A percentile compares a stretch with the other conserved stretches of the same genome.
These are phyloP conservation scores for Leishmania aethiopica DNA, from an alignment of 208 protist genomes.

Conservation along the genomic window DNA sequence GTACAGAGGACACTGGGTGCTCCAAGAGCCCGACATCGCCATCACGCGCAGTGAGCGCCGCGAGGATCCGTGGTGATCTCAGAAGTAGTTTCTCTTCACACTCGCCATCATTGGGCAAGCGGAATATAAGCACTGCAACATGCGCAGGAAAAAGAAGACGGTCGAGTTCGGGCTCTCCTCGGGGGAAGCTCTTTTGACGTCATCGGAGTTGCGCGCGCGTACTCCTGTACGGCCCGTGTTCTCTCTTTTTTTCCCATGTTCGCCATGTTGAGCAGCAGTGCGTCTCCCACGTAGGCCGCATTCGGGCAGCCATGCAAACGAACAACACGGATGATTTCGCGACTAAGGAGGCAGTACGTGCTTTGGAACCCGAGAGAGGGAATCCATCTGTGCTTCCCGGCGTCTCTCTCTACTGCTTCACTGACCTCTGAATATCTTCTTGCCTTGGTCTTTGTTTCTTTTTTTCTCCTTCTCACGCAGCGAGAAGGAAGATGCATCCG, in stretches of 20 bases:
- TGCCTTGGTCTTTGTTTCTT: not conserved
- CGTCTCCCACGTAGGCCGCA: not conserved
- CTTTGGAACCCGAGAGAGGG: not conserved
- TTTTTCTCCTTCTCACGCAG: not conserved
- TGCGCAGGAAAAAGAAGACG: not conserved
- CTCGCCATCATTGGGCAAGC: not conserved
- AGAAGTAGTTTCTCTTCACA: conserved; percentile 4
- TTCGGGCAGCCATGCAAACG: not conserved
- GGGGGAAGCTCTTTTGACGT: not conserved
- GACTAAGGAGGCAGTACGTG: not conserved
- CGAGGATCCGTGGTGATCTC: conserved; percentile 82
- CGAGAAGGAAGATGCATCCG: not conserved
- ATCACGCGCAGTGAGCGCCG: conserved; percentile 76
- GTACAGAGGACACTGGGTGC: conserved; percentile 86
- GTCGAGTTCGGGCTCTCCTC: not conserved
- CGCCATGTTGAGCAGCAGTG: not conserved
- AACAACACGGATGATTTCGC: not conserved
- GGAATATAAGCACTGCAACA: conserved; percentile 4
- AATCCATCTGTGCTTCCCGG: not conserved
- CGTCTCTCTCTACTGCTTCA: not conserved
- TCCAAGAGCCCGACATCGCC: conserved; percentile 87
- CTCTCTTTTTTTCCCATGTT: not conserved
- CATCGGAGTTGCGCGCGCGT: not conserved
- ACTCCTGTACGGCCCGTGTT: not conserved
- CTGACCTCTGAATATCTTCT: not conserved